Evolutionary conservation across 345 rosid species (phyloP).

Genomic region (Populus nigra): DNA sequence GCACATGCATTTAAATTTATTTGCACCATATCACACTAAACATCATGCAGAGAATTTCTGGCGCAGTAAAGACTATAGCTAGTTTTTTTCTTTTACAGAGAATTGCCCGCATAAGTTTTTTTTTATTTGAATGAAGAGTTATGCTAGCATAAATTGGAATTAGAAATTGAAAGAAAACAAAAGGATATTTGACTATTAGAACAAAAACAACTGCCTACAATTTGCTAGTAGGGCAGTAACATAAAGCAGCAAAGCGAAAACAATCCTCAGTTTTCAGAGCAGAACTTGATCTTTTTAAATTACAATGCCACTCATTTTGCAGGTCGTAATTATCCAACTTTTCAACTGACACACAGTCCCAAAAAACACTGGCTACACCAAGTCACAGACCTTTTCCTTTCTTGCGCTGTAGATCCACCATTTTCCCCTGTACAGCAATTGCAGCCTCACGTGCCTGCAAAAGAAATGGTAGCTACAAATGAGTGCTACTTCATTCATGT

Average conservation of each 20-base stretch:
- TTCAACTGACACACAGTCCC: background rate
- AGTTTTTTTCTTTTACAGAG: background rate
- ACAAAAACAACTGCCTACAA: background rate
- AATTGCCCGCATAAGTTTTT: background rate
- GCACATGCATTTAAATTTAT: background rate
- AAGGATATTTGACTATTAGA: background rate
- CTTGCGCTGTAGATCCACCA: slow-evolving; percentile 89
- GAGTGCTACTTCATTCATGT: background rate
- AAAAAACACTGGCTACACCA: background rate
- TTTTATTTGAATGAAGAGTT: background rate
- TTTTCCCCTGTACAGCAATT: slow-evolving; percentile 80
- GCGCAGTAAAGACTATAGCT: background rate
- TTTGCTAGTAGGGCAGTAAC: background rate
- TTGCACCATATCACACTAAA: background rate
- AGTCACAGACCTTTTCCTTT: slow-evolving; percentile 75
- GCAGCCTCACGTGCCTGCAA: slow-evolving; percentile 93
- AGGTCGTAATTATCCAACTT: background rate
- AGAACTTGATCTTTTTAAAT: background rate
- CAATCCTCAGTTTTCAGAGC: background rate
- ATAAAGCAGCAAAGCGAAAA: background rate
- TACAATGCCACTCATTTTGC: background rate
- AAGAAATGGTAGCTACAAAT: background rate
- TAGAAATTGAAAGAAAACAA: background rate
- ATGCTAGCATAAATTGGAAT: background rate
- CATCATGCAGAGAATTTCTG: background rate